A percentile compares a stretch with the other conserved stretches of the same genome.
phyloP scores from a whole-genome alignment of 169 alveolate genomes.

The Plasmodium cynomolgi region DNA sequence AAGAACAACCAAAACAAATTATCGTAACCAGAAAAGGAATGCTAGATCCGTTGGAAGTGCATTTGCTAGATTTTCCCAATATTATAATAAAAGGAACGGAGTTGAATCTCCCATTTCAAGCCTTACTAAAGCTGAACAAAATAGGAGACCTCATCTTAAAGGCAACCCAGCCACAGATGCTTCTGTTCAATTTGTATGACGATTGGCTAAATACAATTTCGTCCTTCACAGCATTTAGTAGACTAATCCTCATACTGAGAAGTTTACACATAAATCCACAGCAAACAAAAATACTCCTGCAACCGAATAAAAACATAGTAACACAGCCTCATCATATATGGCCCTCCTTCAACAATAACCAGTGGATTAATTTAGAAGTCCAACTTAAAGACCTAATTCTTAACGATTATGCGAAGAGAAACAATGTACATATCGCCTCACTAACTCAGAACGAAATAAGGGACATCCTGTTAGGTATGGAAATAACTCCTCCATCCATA shows the following conservation, averaged over 20 bases:
- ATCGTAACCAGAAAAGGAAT: constrained; percentile 99
- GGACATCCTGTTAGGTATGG: constrained; percentile 99
- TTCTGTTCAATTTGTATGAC: constrained; percentile 98
- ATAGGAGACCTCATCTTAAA: constrained; percentile 99
- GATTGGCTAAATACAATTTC: constrained; percentile 99
- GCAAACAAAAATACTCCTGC: constrained; percentile 97
- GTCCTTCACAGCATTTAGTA: constrained; percentile 98
- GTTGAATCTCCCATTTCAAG: constrained; percentile 98
- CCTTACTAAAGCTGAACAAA: constrained; percentile 97
- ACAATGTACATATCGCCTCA: constrained; percentile 98
- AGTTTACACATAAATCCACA: constrained; percentile 99
- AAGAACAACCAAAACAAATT: constrained; percentile 99
- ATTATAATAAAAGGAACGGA: constrained; percentile 99
- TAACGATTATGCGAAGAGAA: constrained; percentile 99
- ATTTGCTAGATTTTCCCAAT: constrained; percentile 99
- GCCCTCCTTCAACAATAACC: constrained; percentile 99
- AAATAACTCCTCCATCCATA: constrained; percentile 98
- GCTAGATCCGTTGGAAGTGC: constrained; percentile 99
- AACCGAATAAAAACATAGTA: constrained; percentile 96
- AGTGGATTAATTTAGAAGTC: constrained; percentile 99
- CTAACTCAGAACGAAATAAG: constrained; percentile 99
- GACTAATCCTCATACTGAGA: constrained; percentile 97
- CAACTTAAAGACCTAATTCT: constrained; percentile 98
- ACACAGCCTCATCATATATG: constrained; percentile 99
- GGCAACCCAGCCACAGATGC: constrained; percentile 99